Base-by-base conservation (phyloP, 2,329 filamentous ascomycete species). In the Penicillium paneum region DNA sequence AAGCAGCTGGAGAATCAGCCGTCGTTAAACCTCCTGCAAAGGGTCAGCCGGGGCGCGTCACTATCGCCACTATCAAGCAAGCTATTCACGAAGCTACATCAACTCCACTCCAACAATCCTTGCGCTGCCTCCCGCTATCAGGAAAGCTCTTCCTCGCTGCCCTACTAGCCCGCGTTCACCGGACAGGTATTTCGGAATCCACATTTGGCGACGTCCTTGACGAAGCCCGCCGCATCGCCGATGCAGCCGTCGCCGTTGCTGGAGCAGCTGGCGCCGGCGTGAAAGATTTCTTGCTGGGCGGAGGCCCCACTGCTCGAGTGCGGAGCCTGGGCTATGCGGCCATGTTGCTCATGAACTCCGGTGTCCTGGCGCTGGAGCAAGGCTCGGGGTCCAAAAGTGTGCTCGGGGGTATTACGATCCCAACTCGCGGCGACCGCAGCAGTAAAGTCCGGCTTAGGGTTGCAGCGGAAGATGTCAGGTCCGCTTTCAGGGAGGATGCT, bases 51-150 rank as follows among this genome's bases (percentile, higher is more conserved):
- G 43, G 71, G 34, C 83, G 87, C 48, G 94, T 99, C 38, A 97
- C 91, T 1, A 97, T 97, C 67, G 86, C 89, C 49, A 97, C 91
- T 4, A 89, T 97, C 71, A 96, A 96, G 73, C 86, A 90, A 68
- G 94, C 94, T 34, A 97, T 99, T 72, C 90, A 89, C 66, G 94
- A 99, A 76, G 92, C 93, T 5, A 97, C 93, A 0, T 91, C 89
- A 4, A 96, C 90, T 53, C 94, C 94, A 2, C 79, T 97, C 54
- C 93, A 97, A 69, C 90, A 94, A 70, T 91, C 91, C 67, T 82
- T 99, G 34, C 88, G 91, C 46, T 83, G 86, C 17, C 82, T 97
- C 21, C 90, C 94, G 0, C 81, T 97, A 39, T 83, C 87, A 26
- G 86, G 88, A 12, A 97, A 97, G 68, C 79, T 97, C 34, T 86